Percentiles rank a stretch among this genome's conserved stretches.
Evolutionary conservation across 179 eudicot species (phyloP).

Genomic region (Patellifolia procumbens): DNA sequence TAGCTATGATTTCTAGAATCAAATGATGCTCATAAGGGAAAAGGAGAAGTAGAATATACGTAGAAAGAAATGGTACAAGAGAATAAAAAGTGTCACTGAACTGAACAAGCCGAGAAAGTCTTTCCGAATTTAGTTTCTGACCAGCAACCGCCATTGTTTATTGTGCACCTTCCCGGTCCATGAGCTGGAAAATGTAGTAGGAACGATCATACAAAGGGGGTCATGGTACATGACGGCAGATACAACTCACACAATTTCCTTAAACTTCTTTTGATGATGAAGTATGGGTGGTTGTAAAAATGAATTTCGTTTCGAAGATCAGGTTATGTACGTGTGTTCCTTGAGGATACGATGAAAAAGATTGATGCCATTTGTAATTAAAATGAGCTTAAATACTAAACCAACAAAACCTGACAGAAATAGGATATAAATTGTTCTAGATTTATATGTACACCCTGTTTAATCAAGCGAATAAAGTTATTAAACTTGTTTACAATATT

Average conservation of each 20-base stretch:
- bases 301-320: too few relatives aligned
- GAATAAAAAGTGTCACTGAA: constrained; percentile 38
- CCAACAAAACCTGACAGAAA: background rate
- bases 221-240: background rate
- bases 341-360: too few relatives aligned
- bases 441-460: background rate
- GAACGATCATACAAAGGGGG: constrained; percentile 12
- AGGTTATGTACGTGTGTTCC: too few relatives aligned
- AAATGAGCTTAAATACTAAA: background rate
- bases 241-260: too few relatives aligned
- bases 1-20: background rate
- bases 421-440: background rate
- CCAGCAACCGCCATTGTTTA: constrained; percentile 97
- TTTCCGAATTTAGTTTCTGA: constrained; percentile 71
- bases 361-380: background rate
- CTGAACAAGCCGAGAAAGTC: constrained; percentile 73
- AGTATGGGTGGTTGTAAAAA: too few relatives aligned
- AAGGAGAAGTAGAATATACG: constrained; percentile 15
- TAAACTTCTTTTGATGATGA: too few relatives aligned
- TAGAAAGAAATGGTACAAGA: background rate
- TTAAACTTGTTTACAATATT: too few relatives aligned
- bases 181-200: constrained; percentile 61
- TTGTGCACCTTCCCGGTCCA: constrained; percentile 86
- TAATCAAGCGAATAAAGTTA: background rate
- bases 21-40: background rate